Conservation (phyloP, 2,329 filamentous ascomycete species). For the Pseudogymnoascus sp. region DNA sequence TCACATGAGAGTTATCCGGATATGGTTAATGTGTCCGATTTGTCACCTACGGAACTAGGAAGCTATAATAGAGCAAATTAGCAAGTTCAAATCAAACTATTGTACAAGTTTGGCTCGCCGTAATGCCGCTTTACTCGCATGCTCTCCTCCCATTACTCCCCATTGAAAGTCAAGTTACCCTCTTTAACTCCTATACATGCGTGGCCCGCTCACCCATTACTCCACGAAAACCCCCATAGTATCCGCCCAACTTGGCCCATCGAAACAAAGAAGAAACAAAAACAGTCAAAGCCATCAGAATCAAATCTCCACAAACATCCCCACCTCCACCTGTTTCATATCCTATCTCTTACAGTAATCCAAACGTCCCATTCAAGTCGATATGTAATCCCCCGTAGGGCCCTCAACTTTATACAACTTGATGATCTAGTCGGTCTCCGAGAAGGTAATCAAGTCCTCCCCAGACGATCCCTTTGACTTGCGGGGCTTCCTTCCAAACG, state of each 20-base stretch:
- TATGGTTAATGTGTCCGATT: background rate
- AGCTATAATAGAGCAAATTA: background rate
- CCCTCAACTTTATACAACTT: background rate
- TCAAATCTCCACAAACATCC: background rate
- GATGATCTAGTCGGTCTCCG: background rate
- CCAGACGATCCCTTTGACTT: background rate
- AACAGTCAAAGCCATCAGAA: background rate
- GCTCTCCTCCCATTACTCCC: background rate
- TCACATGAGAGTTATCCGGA: background rate
- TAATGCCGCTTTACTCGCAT: background rate
- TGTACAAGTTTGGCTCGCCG: background rate
- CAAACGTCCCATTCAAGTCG: slow-evolving; percentile 2
- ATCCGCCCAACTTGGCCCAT: background rate
- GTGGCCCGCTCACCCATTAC: background rate
- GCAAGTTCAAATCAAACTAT: background rate
- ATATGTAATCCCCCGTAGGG: background rate
- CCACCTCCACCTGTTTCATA: background rate
- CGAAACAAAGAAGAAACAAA: background rate
- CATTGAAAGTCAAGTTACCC: background rate
- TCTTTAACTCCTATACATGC: background rate
- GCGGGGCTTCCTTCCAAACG: background rate
- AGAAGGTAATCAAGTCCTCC: background rate
- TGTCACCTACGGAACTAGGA: background rate
- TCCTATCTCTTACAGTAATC: background rate
- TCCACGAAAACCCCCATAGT: background rate